Evolutionary conservation across 2,329 filamentous ascomycete species (phyloP), one percentile per base, ranked within the genome.

Genomic region (Stagonosporopsis vannaccii): DNA sequence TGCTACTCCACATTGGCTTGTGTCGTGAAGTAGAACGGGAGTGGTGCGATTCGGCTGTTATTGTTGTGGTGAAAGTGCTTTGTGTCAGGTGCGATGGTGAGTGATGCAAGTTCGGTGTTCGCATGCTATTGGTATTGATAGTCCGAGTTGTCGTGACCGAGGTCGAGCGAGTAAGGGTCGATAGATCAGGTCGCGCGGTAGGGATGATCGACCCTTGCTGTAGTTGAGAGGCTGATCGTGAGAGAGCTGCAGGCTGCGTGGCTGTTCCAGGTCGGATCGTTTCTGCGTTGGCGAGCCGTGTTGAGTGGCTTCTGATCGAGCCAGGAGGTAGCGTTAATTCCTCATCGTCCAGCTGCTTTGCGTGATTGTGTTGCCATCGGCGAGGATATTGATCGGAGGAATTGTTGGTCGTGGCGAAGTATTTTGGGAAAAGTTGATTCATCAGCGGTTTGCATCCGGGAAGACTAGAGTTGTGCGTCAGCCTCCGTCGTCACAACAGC

Each of bases 401-500:
- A 33, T 41, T 36, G 13, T 58, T 56, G 0, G 61, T 58, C 20
- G 48, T 56, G 36, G 32, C 58, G 39, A 74, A 75, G n/a, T 71
- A 30, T 23, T 51, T 60, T 1, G 72, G 71, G 35, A 69, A 66
- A 17, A 71, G 25, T 12, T 45, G 48, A 40, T 66, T 65, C 52
- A 75, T 56, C 8, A 74, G 59, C 3, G 72, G 72, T 50, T 74
- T 74, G 59, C 66, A 70, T 30, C 67, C 67, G 1, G 70, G 70
- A 4, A 75, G 64, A 33, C n/a, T n/a, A n/a, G n/a, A n/a, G n/a
- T n/a, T n/a, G n/a, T n/a, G n/a, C n/a, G n/a, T n/a, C n/a, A n/a
- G n/a, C n/a, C n/a, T n/a, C n/a, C n/a, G n/a, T n/a, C n/a, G n/a
- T n/a, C n/a, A n/a, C n/a, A n/a, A n/a, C n/a, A n/a, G n/a, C n/a